Conservation (phyloP, 768 basidiomycete species). For the Termitomyces heimii region DNA sequence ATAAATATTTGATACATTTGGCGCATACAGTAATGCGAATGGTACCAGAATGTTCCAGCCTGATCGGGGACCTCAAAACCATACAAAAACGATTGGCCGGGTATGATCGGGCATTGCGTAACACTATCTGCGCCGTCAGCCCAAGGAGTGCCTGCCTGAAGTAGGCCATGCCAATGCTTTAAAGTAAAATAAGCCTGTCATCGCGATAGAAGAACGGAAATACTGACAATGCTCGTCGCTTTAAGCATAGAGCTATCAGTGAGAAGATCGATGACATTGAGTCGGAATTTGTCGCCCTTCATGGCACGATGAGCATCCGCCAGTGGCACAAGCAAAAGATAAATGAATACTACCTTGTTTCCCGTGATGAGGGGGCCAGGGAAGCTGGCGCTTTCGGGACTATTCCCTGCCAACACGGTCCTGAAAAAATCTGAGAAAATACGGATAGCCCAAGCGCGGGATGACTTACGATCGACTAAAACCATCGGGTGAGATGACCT, state of each 20-base stretch:
- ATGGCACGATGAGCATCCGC: neutral
- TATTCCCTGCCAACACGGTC: neutral
- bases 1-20: neutral
- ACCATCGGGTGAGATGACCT: neutral
- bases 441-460: rapidly evolving
- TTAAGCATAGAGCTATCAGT: neutral
- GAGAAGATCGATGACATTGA: neutral
- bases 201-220: neutral
- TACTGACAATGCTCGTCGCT: conserved; percentile 1
- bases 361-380: conserved; percentile 1
- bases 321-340: neutral
- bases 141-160: neutral
- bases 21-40: conserved; percentile 1
- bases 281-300: neutral
- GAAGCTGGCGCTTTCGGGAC: neutral
- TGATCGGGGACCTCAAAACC: neutral
- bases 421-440: too few species aligned
- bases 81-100: conserved; percentile 1
- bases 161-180: conserved; percentile 3
- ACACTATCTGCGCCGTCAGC: neutral
- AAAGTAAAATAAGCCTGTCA: neutral
- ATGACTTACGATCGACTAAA: neutral
- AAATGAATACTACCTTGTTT: neutral
- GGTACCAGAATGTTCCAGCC: conserved; percentile 3
- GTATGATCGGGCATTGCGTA: conserved; percentile 1